Evolutionary conservation across 2,329 filamentous ascomycete species (phyloP).

Genomic region (Didymella exigua): DNA sequence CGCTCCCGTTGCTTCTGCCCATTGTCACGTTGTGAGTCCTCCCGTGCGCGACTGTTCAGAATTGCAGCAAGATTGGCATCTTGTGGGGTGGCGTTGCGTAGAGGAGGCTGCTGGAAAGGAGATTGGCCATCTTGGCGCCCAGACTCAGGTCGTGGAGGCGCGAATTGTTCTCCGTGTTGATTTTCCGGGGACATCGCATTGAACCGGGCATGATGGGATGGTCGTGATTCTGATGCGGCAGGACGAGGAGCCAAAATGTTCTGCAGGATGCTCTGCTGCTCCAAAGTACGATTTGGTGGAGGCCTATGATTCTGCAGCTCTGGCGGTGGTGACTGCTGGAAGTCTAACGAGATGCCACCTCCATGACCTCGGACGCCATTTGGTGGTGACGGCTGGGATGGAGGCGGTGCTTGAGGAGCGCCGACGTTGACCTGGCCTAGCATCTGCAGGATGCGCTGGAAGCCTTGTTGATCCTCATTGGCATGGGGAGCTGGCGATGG

Average conservation of each 20-base stretch:
- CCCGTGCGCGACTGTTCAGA: conserved; percentile 48
- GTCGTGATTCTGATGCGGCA: conserved; percentile 36
- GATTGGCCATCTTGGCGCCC: conserved; percentile 40
- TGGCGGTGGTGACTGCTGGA: conserved; percentile 39
- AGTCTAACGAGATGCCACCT: conserved; percentile 40
- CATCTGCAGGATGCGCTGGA: conserved; percentile 81
- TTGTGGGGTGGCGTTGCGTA: conserved; percentile 39
- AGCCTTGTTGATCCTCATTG: conserved; percentile 80
- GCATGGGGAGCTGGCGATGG: conserved; percentile 46
- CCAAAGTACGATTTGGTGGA: conserved; percentile 35
- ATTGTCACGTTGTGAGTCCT: conserved; percentile 46
- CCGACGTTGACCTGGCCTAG: conserved; percentile 61
- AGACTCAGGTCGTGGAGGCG: conserved; percentile 39
- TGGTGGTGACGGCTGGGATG: conserved; percentile 26
- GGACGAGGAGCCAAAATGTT: conserved; percentile 44
- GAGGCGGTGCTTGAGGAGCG: conserved; percentile 23
- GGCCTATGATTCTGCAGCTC: conserved; percentile 34
- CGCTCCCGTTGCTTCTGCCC: conserved; percentile 65
- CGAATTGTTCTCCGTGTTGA: conserved; percentile 37
- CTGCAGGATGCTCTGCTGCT: conserved; percentile 46
- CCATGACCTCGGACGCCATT: conserved; percentile 39
- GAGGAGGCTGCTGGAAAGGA: conserved; percentile 38
- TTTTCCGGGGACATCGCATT: conserved; percentile 45
- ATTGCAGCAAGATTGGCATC: conserved; percentile 44
- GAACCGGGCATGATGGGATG: conserved; percentile 40